Evolutionary conservation across 2,329 filamentous ascomycete genomes (phyloP).

Genomic region (Paraconiothyrium sp.): DNA sequence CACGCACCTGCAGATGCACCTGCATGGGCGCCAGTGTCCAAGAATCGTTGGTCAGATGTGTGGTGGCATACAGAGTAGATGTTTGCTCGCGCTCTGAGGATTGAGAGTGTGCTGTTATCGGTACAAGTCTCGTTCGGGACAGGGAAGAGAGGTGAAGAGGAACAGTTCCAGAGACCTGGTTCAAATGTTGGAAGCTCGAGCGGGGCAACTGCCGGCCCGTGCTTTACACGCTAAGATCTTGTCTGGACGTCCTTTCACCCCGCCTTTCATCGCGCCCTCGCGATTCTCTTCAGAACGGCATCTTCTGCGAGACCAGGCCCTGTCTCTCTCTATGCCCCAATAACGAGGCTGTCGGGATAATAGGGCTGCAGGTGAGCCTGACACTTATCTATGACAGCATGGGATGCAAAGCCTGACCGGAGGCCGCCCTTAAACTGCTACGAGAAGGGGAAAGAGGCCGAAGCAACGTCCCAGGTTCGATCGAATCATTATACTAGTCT

Average conservation of each 20-base stretch:
- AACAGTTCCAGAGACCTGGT: background rate
- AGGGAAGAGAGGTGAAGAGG: background rate
- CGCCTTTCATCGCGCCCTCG: background rate
- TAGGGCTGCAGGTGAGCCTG: background rate
- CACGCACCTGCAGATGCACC: background rate
- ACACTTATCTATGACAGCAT: too few species aligned
- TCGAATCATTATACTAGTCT: background rate
- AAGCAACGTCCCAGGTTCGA: background rate
- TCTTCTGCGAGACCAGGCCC: background rate
- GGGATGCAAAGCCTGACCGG: background rate
- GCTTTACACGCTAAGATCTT: background rate
- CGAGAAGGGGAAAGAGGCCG: background rate
- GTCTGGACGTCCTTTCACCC: background rate
- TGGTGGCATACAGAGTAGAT: background rate
- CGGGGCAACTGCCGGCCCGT: background rate
- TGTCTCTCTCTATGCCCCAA: background rate
- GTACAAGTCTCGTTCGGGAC: background rate
- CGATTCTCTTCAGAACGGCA: background rate
- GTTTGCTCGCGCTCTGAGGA: background rate
- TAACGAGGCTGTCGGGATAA: background rate
- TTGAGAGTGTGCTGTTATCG: background rate
- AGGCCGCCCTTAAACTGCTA: conserved; percentile 3
- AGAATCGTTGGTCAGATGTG: background rate
- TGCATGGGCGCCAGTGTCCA: background rate
- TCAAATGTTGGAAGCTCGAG: background rate